Percentiles rank a stretch among this genome's conserved stretches.
Evolutionary conservation across 2,329 filamentous ascomycete genomes (phyloP).

Genomic region (Cladophialophora carrionii): DNA sequence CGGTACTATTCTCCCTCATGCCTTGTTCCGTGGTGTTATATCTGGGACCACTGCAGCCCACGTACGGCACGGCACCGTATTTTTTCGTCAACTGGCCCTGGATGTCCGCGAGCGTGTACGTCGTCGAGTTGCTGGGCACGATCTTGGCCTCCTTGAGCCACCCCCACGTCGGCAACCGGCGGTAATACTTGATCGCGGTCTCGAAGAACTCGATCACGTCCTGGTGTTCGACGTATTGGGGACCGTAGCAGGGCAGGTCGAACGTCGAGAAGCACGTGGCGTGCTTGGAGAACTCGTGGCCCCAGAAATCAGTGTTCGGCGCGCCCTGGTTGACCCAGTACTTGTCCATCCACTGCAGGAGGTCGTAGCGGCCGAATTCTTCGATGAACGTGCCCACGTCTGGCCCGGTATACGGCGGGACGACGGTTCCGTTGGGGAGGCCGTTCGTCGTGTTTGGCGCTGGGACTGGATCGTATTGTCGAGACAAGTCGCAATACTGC

Average conservation of each 20-base stretch:
- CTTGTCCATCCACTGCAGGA: slow-evolving; percentile 68
- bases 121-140: slow-evolving; percentile 61
- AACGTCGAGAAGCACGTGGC: slow-evolving; percentile 70
- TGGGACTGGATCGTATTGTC: slow-evolving; percentile 66
- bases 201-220: slow-evolving; percentile 68
- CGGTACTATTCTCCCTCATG: slow-evolving; percentile 50
- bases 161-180: slow-evolving; percentile 60
- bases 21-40: slow-evolving; percentile 66
- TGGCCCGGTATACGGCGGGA: slow-evolving; percentile 62
- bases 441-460: slow-evolving; percentile 67
- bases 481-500: slow-evolving; percentile 65
- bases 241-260: slow-evolving; percentile 67
- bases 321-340: slow-evolving; percentile 64
- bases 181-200: slow-evolving; percentile 62
- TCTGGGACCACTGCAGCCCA: slow-evolving; percentile 63
- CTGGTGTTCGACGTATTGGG: slow-evolving; percentile 58
- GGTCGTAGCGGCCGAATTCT: slow-evolving; percentile 61
- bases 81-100: slow-evolving; percentile 55
- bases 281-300: slow-evolving; percentile 69
- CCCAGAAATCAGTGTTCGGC: slow-evolving; percentile 65
- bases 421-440: slow-evolving; percentile 52
- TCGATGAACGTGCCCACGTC: slow-evolving; percentile 63
- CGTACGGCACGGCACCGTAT: slow-evolving; percentile 61
- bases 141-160: slow-evolving; percentile 63
- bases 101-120: slow-evolving; percentile 59